Evolutionary conservation across 1,139 yeast species (phyloP).

Genomic region (Meyerozyma elateridarum): DNA sequence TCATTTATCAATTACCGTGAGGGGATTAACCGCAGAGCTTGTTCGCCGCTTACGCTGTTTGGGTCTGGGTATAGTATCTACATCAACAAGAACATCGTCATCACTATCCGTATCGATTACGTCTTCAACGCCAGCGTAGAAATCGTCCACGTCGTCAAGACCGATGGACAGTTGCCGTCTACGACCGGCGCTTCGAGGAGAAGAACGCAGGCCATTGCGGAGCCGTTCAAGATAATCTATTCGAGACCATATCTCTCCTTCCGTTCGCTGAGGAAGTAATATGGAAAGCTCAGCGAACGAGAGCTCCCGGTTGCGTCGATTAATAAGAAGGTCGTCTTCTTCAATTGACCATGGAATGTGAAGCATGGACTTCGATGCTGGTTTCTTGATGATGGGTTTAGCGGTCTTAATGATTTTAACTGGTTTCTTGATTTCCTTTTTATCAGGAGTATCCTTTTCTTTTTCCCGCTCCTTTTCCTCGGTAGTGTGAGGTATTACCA

Average conservation of each 20-base stretch:
- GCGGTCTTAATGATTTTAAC: too few species aligned
- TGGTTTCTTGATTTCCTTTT: background rate
- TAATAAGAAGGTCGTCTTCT: constrained; percentile 65
- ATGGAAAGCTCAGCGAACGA: constrained; percentile 73
- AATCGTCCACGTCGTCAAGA: constrained; percentile 44
- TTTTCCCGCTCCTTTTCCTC: constrained; percentile 25
- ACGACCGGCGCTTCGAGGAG: constrained; percentile 23
- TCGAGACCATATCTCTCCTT: constrained; percentile 66
- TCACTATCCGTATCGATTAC: constrained; percentile 33
- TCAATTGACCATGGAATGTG: constrained; percentile 55
- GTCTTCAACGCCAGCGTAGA: constrained; percentile 34
- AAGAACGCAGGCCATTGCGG: constrained; percentile 38
- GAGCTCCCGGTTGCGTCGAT: constrained; percentile 54
- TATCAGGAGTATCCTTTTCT: constrained; percentile 9
- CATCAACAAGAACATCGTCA: constrained; percentile 38
- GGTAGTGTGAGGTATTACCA: constrained; percentile 36
- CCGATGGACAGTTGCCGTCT: constrained; percentile 40
- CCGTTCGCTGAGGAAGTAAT: constrained; percentile 67
- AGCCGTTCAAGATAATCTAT: constrained; percentile 47
- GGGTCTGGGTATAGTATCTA: constrained; percentile 22
- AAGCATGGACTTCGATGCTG: constrained; percentile 15
- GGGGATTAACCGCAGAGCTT: constrained; percentile 43
- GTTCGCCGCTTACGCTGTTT: constrained; percentile 38
- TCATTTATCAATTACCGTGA: constrained; percentile 18
- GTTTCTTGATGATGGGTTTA: constrained; percentile 8